These are phyloP conservation scores for Penicillium paradoxum DNA, from an alignment of 495 filamentous ascomycete species.

Conservation along the genomic window DNA sequence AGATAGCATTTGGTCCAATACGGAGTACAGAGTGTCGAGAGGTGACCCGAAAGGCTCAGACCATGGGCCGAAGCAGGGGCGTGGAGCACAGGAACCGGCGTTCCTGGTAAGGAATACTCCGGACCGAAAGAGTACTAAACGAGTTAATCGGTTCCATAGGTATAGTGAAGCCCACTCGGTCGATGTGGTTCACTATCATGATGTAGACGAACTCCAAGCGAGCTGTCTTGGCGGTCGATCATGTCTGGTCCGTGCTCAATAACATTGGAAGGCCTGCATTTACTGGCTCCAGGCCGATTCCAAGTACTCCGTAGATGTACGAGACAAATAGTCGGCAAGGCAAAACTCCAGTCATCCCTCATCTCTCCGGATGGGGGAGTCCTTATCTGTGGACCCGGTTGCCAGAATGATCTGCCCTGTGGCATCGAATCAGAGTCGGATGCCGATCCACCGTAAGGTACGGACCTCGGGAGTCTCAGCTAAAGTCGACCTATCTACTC, in stretches of 20 bases:
- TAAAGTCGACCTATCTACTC: background rate
- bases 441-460: conserved; percentile 12
- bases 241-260: conserved; percentile 3
- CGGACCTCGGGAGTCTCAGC: background rate
- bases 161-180: background rate
- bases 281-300: conserved; percentile 1
- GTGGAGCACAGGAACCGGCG: conserved; percentile 4
- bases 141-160: background rate
- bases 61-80: background rate
- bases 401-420: conserved; percentile 8
- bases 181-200: background rate
- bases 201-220: conserved; percentile 8
- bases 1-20: conserved; percentile 12
- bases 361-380: conserved; percentile 4
- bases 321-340: conserved; percentile 8
- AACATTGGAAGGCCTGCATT: background rate
- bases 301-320: background rate
- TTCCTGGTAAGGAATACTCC: background rate
- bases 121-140: background rate
- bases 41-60: background rate
- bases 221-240: conserved; percentile 22
- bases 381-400: conserved; percentile 25
- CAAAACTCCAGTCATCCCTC: conserved; percentile 6
- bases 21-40: too few relatives aligned
- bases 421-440: conserved; percentile 7